Conservation (phyloP, 2,329 filamentous ascomycete genomes). For the Xylogone sp. region DNA sequence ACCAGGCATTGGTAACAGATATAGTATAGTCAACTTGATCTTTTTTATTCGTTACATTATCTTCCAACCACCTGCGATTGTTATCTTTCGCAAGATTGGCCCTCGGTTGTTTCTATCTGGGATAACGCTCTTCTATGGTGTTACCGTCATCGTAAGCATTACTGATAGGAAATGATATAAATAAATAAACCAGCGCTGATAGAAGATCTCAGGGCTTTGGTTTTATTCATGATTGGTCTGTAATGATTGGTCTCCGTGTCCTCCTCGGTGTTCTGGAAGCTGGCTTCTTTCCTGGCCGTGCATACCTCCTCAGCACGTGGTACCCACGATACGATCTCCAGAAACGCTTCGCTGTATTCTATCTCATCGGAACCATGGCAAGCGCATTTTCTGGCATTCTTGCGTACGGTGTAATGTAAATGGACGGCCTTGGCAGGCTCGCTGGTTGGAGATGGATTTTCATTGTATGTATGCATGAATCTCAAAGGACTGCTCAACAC, state of each 20-base stretch:
- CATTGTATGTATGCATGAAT: conserved; percentile 21
- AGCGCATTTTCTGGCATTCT: conserved; percentile 66
- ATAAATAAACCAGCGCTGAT: too few relatives aligned
- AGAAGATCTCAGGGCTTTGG: conserved; percentile 56
- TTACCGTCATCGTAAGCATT: conserved; percentile 33
- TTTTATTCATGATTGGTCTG: conserved; percentile 42
- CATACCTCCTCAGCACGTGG: conserved; percentile 28
- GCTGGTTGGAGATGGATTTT: conserved; percentile 44
- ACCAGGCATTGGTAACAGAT: conserved; percentile 5
- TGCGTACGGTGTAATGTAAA: conserved; percentile 55
- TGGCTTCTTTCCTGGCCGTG: conserved; percentile 25
- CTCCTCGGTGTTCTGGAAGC: conserved; percentile 34
- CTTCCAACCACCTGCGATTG: conserved; percentile 68
- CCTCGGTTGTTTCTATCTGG: conserved; percentile 51
- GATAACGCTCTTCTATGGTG: conserved; percentile 42
- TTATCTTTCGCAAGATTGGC: conserved; percentile 64
- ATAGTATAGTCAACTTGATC: conserved; percentile 63
- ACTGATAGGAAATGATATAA: background rate
- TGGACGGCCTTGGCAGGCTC: conserved; percentile 42
- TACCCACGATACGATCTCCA: conserved; percentile 17
- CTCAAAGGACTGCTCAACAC: background rate
- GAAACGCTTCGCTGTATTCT: background rate
- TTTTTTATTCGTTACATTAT: conserved; percentile 73
- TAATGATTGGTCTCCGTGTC: conserved; percentile 35
- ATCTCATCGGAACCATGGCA: conserved; percentile 63